Base-by-base conservation (phyloP, 164 flowering plant genomes). In the Pachysandra terminalis region DNA sequence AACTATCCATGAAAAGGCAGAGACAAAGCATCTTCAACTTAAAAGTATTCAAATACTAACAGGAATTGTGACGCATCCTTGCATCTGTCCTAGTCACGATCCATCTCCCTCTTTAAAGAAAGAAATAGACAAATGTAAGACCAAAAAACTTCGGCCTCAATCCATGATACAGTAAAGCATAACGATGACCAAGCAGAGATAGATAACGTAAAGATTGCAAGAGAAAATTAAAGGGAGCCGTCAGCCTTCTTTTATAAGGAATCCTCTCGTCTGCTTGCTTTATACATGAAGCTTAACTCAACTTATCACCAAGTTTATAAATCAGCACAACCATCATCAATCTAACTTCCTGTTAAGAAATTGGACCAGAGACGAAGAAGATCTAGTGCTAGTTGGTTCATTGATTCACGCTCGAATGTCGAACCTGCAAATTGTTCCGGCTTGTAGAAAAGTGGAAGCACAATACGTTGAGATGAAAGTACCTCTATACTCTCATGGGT, bases 381-480 rank as follows among this genome's bases (percentile, higher is more conserved):
- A n/a, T n/a, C n/a, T n/a, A n/a, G n/a, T 32, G 3, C 37, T 32
- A 32, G 5, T 32, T 32, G 37, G 7, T 32, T 52, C 0, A 22
- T 22, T 53, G 56, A 27, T 52, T 9, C 16, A 22, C 6, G 61
- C 21, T 54, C 24, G 19, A 52, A 89, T 86, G 92, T 85, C 67
- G 3, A 59, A 84, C 66, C 61, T 85, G 77, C 93, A 92, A 77
- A 87, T 92, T 24, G 87, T 90, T 65, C 78, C 78, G 0, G 91
- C 85, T 14, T 24, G 52, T 64, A 85, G 80, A 80, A 80, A 79
- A 26, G 98, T 93, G 58, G 96, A 90, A 78, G 84, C 96, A n/a
- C 98, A 93, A 70, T 86, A 82, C 37, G 95, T 93, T 68, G 90
- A 90, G 69, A 86, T 93, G 98, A 90, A 69, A 87, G 96, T 90